phyloP scores from a whole-genome alignment of 208 protist genomes.

The Acanthamoeba royreba region DNA sequence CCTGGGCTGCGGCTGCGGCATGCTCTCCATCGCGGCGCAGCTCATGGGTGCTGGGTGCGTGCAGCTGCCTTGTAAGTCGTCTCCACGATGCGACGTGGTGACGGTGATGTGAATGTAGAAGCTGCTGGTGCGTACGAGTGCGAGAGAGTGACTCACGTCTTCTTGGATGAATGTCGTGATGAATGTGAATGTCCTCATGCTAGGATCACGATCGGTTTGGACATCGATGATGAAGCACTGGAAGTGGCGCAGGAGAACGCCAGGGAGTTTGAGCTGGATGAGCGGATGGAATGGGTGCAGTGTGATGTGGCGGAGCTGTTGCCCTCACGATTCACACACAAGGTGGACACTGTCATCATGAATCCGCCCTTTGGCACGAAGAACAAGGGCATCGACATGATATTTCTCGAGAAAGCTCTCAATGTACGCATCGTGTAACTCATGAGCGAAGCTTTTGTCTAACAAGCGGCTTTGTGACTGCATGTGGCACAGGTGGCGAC shows the following conservation, averaged over 20 bases:
- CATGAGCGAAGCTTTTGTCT: not conserved
- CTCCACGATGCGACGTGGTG: too few species aligned
- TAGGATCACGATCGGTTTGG: conserved; percentile 54
- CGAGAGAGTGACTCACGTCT: not conserved
- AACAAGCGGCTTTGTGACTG: not conserved
- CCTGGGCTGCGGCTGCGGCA: conserved; percentile 63
- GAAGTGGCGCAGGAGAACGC: conserved; percentile 55
- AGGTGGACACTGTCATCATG: conserved; percentile 68
- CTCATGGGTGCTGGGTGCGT: conserved; percentile 53
- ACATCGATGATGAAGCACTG: conserved; percentile 63
- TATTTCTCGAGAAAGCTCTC: conserved; percentile 56
- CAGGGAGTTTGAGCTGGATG: conserved; percentile 52
- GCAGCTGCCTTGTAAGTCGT: not conserved
- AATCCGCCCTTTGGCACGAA: conserved; percentile 78
- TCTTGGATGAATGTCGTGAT: not conserved
- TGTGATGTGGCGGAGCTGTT: not conserved
- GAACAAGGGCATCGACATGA: conserved; percentile 64
- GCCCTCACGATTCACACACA: not conserved
- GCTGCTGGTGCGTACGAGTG: not conserved
- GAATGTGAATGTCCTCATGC: not conserved
- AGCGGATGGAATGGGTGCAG: conserved; percentile 53
- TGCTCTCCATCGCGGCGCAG: conserved; percentile 52
- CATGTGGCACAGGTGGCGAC: not conserved
- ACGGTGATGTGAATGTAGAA: not conserved
- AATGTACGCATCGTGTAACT: not conserved